Evolutionary conservation across 495 filamentous ascomycete species (phyloP).

Genomic region (Chaetomidium leptoderma): DNA sequence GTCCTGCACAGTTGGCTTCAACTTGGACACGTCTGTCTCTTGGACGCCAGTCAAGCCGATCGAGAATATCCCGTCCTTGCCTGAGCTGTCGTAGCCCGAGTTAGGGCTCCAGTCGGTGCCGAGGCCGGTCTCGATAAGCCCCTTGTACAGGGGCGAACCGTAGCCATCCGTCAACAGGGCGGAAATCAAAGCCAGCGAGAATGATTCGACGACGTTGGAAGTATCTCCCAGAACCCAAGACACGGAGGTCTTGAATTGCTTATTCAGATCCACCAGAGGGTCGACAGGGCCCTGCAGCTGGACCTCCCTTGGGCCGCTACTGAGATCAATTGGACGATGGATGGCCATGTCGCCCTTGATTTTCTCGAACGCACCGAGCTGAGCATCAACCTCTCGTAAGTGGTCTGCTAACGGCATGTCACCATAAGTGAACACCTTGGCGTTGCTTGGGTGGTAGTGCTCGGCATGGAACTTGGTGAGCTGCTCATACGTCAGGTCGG

Average conservation of each 20-base stretch:
- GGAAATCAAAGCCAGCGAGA: constrained; percentile 75
- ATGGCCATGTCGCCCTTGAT: constrained; percentile 66
- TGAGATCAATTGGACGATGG: constrained; percentile 70
- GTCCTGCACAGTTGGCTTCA: constrained; percentile 66
- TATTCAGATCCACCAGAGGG: constrained; percentile 74
- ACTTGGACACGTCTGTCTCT: constrained; percentile 67
- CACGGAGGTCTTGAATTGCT: constrained; percentile 87
- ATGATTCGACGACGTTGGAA: constrained; percentile 75
- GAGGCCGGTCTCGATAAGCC: constrained; percentile 84
- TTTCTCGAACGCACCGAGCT: constrained; percentile 64
- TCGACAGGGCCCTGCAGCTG: constrained; percentile 81
- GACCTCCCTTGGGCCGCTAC: constrained; percentile 59
- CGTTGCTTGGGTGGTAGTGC: constrained; percentile 95
- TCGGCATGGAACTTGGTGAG: constrained; percentile 78
- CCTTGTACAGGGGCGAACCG: constrained; percentile 86
- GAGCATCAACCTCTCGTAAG: constrained; percentile 67
- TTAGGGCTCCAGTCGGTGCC: constrained; percentile 93
- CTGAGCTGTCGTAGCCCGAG: constrained; percentile 78
- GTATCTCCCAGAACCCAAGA: constrained; percentile 88
- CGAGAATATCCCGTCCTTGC: constrained; percentile 76
- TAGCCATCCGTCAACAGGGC: constrained; percentile 87
- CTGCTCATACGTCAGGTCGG: constrained; percentile 84
- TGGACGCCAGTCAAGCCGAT: constrained; percentile 83
- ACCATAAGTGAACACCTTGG: constrained; percentile 92
- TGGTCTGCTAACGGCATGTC: constrained; percentile 83